phyloP scores from a whole-genome alignment of 2,329 filamentous ascomycete species.

The Pseudogymnoascus sp. region DNA sequence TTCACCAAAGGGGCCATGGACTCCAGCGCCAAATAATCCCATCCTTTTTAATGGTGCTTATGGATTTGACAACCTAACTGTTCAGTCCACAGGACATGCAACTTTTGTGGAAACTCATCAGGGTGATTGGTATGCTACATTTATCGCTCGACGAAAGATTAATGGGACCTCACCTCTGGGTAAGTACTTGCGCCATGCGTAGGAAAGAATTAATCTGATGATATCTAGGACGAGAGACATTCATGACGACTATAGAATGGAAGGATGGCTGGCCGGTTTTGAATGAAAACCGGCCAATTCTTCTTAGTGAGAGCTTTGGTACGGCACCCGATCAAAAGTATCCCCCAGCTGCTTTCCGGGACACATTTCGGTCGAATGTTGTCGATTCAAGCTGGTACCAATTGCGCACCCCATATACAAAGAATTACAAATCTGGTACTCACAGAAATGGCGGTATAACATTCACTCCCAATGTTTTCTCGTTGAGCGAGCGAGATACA shows the following conservation, averaged over 20 bases:
- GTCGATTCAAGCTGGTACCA: conserved; percentile 16
- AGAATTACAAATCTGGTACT: conserved; percentile 11
- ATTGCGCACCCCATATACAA: conserved; percentile 15
- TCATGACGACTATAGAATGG: conserved; percentile 15
- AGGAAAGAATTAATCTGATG: neutral
- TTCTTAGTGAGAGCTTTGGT: conserved; percentile 12
- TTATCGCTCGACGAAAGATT: conserved; percentile 15
- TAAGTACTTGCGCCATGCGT: neutral
- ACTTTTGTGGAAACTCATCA: conserved; percentile 11
- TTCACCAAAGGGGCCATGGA: conserved; percentile 13
- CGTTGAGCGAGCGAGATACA: conserved; percentile 15
- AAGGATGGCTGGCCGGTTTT: conserved; percentile 16
- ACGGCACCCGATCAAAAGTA: conserved; percentile 11
- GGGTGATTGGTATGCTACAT: conserved; percentile 14
- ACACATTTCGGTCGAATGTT: conserved; percentile 11
- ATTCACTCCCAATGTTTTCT: conserved; percentile 16
- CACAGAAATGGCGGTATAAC: conserved; percentile 2
- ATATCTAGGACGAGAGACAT: conserved; percentile 14
- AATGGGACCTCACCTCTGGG: conserved; percentile 14
- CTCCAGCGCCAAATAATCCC: conserved; percentile 13
- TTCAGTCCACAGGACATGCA: conserved; percentile 16
- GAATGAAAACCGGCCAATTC: conserved; percentile 14
- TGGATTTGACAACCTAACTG: conserved; percentile 14
- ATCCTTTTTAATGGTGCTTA: conserved; percentile 14
- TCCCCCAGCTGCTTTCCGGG: conserved; percentile 10